Evolutionary conservation across 495 filamentous ascomycete species (phyloP).

Genomic region (Penicillium alfredii): DNA sequence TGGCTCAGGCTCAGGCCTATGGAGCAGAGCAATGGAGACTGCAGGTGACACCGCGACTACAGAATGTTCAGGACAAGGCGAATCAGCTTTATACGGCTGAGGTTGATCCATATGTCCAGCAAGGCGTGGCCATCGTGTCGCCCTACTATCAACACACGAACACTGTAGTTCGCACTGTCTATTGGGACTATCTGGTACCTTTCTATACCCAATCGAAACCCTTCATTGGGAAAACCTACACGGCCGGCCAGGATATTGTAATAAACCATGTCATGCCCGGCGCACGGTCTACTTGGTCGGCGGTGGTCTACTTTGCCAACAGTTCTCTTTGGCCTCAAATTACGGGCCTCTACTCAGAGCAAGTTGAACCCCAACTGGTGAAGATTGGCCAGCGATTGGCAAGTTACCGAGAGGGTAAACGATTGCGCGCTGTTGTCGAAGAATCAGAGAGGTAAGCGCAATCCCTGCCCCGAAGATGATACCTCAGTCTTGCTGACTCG

Average conservation of each 20-base stretch:
- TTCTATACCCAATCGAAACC: conserved; percentile 66
- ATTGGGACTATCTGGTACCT: conserved; percentile 67
- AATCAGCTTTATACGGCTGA: conserved; percentile 60
- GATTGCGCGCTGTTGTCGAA: conserved; percentile 51
- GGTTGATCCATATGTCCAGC: conserved; percentile 69
- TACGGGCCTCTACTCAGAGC: conserved; percentile 73
- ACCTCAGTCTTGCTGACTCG: conserved; percentile 16
- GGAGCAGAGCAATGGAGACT: conserved; percentile 70
- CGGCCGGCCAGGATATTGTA: conserved; percentile 57
- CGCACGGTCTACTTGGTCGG: conserved; percentile 60
- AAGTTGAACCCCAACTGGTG: conserved; percentile 90
- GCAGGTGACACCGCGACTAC: conserved; percentile 65
- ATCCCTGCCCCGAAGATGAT: no score
- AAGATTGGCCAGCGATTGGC: conserved; percentile 88
- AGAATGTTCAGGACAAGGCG: conserved; percentile 52
- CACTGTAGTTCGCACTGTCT: conserved; percentile 55
- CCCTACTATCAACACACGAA: conserved; percentile 69
- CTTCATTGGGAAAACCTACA: conserved; percentile 65
- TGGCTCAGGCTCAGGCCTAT: conserved; percentile 59
- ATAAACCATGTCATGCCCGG: conserved; percentile 68
- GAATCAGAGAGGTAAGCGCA: conserved; percentile 45
- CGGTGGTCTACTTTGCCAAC: conserved; percentile 60
- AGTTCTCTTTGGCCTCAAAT: conserved; percentile 73
- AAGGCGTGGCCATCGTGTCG: conserved; percentile 45
- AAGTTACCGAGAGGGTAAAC: conserved; percentile 66